Base-by-base conservation (phyloP, 2,329 filamentous ascomycete species). In the Graphiopsis chlorocephala region DNA sequence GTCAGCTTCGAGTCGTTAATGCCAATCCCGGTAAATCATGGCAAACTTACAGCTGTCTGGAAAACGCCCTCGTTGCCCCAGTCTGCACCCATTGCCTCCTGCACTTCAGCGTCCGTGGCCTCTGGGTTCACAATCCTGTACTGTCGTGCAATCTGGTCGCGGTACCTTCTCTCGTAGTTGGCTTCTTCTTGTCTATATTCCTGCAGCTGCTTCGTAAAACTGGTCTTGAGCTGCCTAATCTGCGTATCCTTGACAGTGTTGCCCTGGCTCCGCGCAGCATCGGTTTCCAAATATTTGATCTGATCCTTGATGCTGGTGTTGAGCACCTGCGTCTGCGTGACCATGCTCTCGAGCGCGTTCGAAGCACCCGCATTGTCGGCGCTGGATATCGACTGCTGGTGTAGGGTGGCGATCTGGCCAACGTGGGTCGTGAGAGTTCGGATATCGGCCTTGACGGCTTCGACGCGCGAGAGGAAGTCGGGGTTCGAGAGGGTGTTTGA, bases 41-140 rank as follows among this genome's bases (percentile, higher is more conserved):
- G 14, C 45, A 17, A 61, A 83, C 87, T 77, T 84, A 94, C 91
- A 66, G 91, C 91, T 64, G 88, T 89, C 78, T 93, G 89, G 81
- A 94, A 95, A 63, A 95, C 88, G 72, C 90, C 89, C 79, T 93
- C 89, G 65, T 90, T 86, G 62, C 88, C 87, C 88, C 90, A 91
- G 75, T 93, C 88, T 62, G 86, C 82, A 70, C 91, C 83, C 26
- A 87, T 81, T 3, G 90, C 90, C 75, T 91, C 81, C 57, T 84
- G 80, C 2, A 93, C 88, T 77, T 94, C 89, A 1, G 84, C 81
- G 66, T 93, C 90, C 57, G 85, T 85, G n/a, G 91, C 91, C 52
- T 92, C 88, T 60, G 91, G 91, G 57, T 76, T 76, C 58, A 76
- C 90, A 74, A 94, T 93, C 64, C 87, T 84, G 78, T 91, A 93